Evolutionary conservation across 495 filamentous ascomycete species (phyloP).

Genomic region (Trichoderma asperelloides): DNA sequence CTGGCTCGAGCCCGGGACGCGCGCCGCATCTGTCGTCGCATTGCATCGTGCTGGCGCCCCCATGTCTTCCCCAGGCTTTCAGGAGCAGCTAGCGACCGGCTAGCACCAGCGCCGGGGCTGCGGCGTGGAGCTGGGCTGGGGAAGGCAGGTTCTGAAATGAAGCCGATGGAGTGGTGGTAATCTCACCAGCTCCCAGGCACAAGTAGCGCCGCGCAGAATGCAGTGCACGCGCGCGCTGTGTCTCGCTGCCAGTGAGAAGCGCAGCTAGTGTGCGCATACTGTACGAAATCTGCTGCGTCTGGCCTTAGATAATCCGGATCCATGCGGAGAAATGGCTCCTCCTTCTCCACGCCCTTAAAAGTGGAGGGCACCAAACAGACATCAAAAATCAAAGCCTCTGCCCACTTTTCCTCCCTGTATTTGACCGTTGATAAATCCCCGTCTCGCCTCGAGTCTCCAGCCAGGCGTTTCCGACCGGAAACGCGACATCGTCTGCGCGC

Average conservation of each 20-base stretch:
- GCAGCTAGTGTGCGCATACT: neutral
- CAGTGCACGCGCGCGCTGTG: too few relatives aligned
- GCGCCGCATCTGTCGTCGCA: neutral
- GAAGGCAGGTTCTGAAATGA: neutral
- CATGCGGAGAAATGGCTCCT: slow-evolving; percentile 7
- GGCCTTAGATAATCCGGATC: neutral
- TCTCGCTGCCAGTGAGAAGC: neutral
- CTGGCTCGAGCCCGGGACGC: neutral
- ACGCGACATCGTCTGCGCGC: neutral
- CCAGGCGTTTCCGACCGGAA: slow-evolving; percentile 4
- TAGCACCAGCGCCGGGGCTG: too few relatives aligned
- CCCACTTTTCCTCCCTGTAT: slow-evolving; percentile 8
- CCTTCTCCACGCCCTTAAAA: neutral
- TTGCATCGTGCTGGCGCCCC: neutral
- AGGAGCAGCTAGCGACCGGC: neutral
- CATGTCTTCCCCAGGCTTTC: neutral
- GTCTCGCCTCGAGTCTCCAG: slow-evolving; percentile 6
- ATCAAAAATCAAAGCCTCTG: slow-evolving; percentile 1
- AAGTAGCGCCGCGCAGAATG: too few relatives aligned
- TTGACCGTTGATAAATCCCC: slow-evolving; percentile 9
- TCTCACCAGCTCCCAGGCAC: too few relatives aligned
- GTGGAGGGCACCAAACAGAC: slow-evolving; percentile 1
- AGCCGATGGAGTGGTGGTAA: neutral
- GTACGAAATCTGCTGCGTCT: neutral
- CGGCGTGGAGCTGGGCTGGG: too few relatives aligned